These are phyloP conservation scores for Tuctoria greenei DNA, from an alignment of 176 grass and related monocot genomes.

Conservation along the genomic window DNA sequence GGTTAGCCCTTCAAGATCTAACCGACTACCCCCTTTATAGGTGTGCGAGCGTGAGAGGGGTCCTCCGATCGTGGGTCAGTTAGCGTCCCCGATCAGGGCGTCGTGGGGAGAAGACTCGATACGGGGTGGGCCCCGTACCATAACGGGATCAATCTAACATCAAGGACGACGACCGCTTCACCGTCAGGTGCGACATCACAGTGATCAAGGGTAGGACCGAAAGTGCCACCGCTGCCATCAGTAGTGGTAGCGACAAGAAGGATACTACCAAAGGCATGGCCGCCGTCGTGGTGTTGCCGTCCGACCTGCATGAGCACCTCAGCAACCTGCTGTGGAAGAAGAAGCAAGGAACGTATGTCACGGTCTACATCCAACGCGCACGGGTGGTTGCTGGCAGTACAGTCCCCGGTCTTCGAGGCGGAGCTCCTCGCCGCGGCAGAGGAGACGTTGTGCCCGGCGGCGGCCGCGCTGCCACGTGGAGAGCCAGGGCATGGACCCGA, in stretches of 20 bases:
- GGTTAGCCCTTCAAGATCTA: too few species aligned
- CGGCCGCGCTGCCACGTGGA: neutral
- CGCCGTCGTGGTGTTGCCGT: neutral
- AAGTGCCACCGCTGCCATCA: neutral
- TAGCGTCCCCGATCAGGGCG: too few species aligned
- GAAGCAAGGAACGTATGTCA: neutral
- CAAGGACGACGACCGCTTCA: slow-evolving; percentile 2
- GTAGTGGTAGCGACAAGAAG: neutral
- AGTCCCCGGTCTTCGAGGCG: neutral
- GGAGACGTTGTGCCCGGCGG: neutral
- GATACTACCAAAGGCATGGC: too few species aligned
- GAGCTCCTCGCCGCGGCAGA: neutral
- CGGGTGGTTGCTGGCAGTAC: neutral
- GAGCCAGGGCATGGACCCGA: neutral
- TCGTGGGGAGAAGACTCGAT: too few species aligned
- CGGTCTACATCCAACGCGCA: neutral
- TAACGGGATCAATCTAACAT: too few species aligned
- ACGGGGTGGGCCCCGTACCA: too few species aligned
- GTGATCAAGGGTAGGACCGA: neutral
- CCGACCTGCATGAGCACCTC: neutral
- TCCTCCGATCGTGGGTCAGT: too few species aligned
- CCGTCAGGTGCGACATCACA: neutral
- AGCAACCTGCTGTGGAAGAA: neutral
- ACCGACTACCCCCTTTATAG: too few species aligned
- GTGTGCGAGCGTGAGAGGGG: too few species aligned